Conservation (phyloP, 2,329 filamentous ascomycete genomes). For the Cladophialophora carrionii region DNA sequence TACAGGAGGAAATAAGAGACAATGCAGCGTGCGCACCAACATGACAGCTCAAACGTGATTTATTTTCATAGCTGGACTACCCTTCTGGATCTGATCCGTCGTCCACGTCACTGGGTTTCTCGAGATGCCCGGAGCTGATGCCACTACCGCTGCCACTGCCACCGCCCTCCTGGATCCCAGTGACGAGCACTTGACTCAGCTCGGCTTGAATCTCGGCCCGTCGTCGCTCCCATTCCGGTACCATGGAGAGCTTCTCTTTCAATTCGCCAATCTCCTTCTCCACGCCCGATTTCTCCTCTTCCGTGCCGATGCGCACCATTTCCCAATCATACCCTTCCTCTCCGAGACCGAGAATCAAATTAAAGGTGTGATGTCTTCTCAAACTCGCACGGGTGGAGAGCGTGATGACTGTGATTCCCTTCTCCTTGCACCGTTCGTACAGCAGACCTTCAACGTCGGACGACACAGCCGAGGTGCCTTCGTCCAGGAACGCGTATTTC, state of each 20-base stretch:
- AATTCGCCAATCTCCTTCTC: constrained; percentile 89
- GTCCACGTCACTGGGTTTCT: neutral
- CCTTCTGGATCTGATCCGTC: neutral
- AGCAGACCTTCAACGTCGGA: constrained; percentile 91
- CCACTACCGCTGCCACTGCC: neutral
- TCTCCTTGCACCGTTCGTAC: constrained; percentile 90
- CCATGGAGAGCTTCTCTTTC: constrained; percentile 75
- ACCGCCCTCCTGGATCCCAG: neutral
- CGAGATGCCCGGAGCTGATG: neutral
- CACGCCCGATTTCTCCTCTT: constrained; percentile 87
- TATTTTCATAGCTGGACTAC: neutral
- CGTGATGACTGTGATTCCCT: constrained; percentile 92
- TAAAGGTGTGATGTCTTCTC: constrained; percentile 94
- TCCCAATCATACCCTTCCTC: constrained; percentile 85
- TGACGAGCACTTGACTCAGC: constrained; percentile 66
- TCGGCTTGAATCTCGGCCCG: constrained; percentile 81
- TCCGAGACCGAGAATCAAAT: constrained; percentile 80
- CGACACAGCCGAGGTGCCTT: constrained; percentile 91
- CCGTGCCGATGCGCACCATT: constrained; percentile 90
- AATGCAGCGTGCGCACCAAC: too few relatives aligned
- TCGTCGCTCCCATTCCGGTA: constrained; percentile 80
- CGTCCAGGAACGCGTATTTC: constrained; percentile 89
- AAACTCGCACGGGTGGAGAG: constrained; percentile 92
- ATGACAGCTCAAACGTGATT: neutral
- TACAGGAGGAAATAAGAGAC: too few relatives aligned